phyloP scores from a whole-genome alignment of 75 land plant species.

The Picea glauca region DNA sequence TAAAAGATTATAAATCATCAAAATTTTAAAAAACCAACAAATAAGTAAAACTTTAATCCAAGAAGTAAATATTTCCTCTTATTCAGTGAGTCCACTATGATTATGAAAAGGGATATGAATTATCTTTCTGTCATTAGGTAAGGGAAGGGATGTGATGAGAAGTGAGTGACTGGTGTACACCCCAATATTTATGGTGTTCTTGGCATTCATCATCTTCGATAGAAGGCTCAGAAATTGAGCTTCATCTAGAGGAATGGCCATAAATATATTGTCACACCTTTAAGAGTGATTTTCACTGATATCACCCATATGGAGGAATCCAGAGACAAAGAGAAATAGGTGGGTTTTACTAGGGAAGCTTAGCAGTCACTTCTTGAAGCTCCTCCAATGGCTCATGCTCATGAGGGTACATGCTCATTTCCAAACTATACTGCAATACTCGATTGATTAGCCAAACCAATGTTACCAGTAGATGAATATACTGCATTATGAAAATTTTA shows the following conservation, averaged over 20 bases:
- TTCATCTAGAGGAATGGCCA: constrained; percentile 75
- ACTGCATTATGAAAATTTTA: background rate
- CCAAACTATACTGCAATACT: constrained; percentile 59
- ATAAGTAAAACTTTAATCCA: too few relatives aligned
- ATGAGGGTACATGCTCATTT: constrained; percentile 74
- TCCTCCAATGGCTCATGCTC: constrained; percentile 61
- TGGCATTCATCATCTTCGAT: constrained; percentile 74
- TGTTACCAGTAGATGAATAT: background rate
- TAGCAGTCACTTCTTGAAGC: constrained; percentile 53
- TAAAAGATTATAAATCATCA: too few relatives aligned
- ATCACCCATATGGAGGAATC: background rate
- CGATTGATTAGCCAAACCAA: background rate
- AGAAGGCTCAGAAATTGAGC: constrained; percentile 66
- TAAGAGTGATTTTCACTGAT: too few relatives aligned
- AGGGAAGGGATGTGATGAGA: constrained; percentile 71
- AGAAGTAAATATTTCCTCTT: too few relatives aligned
- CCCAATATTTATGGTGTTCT: constrained; percentile 76
- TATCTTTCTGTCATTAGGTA: constrained; percentile 78
- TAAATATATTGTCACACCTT: background rate
- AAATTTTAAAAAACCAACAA: too few relatives aligned
- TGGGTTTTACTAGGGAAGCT: constrained; percentile 41
- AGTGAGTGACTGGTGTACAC: constrained; percentile 84
- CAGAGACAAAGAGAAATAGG: background rate
- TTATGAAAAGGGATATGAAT: background rate
- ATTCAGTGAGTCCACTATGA: background rate